phyloP scores from a whole-genome alignment of 257 asterid species.

The Cinchona pubescens region DNA sequence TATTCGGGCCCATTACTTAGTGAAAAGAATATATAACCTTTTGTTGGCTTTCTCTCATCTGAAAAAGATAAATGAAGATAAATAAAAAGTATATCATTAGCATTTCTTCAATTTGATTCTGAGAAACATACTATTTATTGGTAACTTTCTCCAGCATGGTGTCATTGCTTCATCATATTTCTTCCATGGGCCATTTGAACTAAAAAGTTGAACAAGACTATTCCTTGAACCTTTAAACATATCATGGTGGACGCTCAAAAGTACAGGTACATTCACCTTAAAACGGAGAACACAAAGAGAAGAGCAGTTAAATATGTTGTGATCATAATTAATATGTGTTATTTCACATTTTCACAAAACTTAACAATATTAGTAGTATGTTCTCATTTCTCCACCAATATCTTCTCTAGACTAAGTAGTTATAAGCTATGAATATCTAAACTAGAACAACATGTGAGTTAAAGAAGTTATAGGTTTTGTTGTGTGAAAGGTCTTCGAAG shows the following conservation, averaged over 20 bases:
- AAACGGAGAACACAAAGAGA: slow-evolving; percentile 23
- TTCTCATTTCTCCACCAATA: not conserved
- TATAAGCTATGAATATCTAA: no score
- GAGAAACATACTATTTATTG: not conserved
- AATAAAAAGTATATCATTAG: not conserved
- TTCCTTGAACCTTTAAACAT: not conserved
- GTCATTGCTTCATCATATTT: not conserved
- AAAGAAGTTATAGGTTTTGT: not conserved
- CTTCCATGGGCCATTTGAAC: not conserved
- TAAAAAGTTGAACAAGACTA: not conserved
- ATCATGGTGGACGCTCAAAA: slow-evolving; percentile 21
- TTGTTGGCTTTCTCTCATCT: slow-evolving; percentile 31
- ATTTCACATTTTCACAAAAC: not conserved
- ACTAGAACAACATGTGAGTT: no score
- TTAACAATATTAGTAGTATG: no score
- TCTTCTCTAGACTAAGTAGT: not conserved
- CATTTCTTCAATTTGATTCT: no score
- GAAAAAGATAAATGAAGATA: not conserved
- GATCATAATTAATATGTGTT: not conserved
- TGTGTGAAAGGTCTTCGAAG: no score
- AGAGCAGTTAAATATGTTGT: not conserved
- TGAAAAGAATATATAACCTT: slow-evolving; percentile 48
- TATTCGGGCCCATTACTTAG: slow-evolving; percentile 49
- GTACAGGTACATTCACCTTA: slow-evolving; percentile 34
- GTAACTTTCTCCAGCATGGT: not conserved